Conservation (phyloP, 352 stramenopile genomes). For the Globisporangium spinosum region DNA sequence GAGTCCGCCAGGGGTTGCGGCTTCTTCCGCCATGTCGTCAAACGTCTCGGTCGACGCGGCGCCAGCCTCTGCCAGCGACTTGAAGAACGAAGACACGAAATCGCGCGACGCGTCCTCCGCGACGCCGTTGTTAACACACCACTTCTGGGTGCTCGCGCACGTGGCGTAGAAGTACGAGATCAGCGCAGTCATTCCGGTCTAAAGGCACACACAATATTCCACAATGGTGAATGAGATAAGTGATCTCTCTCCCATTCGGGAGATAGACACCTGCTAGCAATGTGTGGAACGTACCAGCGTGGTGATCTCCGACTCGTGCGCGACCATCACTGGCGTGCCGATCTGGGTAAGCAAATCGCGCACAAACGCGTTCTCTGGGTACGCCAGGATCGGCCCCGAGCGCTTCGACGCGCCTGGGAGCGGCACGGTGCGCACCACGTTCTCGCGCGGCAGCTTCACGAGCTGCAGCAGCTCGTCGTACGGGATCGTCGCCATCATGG, state of each 20-base stretch:
- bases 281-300: slow-evolving; percentile 41
- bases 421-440: slow-evolving; percentile 78
- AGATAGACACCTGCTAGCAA: not conserved
- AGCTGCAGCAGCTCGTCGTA: slow-evolving; percentile 79
- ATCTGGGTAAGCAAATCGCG: slow-evolving; percentile 74
- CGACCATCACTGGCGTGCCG: slow-evolving; percentile 82
- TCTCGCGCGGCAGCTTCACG: slow-evolving; percentile 58
- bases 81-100: slow-evolving; percentile 84
- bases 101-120: slow-evolving; percentile 64
- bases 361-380: slow-evolving; percentile 61
- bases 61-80: slow-evolving; percentile 70
- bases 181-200: slow-evolving; percentile 82
- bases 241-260: not conserved
- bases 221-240: slow-evolving; percentile 1
- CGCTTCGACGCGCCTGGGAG: slow-evolving; percentile 72
- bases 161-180: slow-evolving; percentile 88
- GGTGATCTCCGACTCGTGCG: slow-evolving; percentile 73
- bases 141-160: slow-evolving; percentile 77
- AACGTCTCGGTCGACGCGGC: slow-evolving; percentile 70
- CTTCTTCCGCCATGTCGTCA: slow-evolving; percentile 83
- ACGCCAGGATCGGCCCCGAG: slow-evolving; percentile 76
- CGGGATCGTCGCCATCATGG: slow-evolving; percentile 88
- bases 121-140: slow-evolving; percentile 84
- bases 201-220: not conserved
- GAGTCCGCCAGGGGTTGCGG: slow-evolving; percentile 70